Percentiles rank a stretch among this genome's conserved stretches.
phyloP scores from a whole-genome alignment of 306 rosid species.

The Citrullus mucosospermus region DNA sequence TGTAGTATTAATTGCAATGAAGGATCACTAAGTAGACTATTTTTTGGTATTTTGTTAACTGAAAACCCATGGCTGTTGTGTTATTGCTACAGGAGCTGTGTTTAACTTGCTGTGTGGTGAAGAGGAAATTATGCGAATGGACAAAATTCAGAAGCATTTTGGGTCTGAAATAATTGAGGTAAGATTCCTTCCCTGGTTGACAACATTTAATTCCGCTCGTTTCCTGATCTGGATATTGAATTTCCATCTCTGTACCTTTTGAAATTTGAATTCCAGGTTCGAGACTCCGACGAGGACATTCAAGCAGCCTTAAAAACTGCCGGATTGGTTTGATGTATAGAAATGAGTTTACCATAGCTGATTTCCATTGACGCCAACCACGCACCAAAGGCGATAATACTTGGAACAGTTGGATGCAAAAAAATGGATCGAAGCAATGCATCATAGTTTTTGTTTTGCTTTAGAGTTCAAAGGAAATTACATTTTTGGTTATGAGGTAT shows the following conservation, averaged over 20 bases:
- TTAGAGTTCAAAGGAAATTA: background rate
- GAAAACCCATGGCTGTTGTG: background rate
- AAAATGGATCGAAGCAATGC: background rate
- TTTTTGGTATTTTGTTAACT: background rate
- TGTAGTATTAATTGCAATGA: background rate
- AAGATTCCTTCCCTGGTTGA: background rate
- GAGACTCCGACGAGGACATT: constrained; percentile 29
- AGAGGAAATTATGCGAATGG: constrained; percentile 23
- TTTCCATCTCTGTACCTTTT: background rate
- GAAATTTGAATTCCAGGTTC: constrained; percentile 10
- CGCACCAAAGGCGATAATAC: background rate
- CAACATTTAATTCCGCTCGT: background rate
- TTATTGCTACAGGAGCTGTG: constrained; percentile 31
- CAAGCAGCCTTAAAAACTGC: constrained; percentile 47
- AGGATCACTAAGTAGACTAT: background rate
- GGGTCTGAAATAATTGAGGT: constrained; percentile 34
- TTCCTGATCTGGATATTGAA: background rate
- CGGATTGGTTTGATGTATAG: constrained; percentile 29
- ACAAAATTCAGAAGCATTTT: constrained; percentile 38
- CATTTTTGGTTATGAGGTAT: background rate
- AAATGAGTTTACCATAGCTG: background rate
- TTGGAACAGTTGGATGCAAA: no score
- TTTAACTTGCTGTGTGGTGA: constrained; percentile 40
- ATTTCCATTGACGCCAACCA: background rate
- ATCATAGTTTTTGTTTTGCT: background rate